phyloP scores from a whole-genome alignment of 2,329 filamentous ascomycete species.

The Mycosphaerelloides madeirae region DNA sequence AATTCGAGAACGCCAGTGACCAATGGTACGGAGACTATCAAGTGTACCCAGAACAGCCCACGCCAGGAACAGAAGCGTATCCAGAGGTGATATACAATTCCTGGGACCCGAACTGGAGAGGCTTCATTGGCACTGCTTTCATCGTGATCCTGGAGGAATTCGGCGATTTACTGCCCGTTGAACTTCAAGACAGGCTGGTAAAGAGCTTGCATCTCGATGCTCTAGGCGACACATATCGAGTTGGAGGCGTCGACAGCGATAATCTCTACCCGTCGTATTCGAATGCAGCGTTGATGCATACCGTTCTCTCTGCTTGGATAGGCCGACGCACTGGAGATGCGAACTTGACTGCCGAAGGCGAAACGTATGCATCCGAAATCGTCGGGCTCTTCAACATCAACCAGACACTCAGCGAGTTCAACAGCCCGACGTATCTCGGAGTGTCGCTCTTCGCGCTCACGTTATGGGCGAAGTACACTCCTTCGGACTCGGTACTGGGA shows the following conservation, averaged over 20 bases:
- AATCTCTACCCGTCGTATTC: conserved; percentile 61
- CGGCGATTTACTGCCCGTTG: conserved; percentile 41
- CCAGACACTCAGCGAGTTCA: conserved; percentile 59
- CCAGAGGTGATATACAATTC: conserved; percentile 49
- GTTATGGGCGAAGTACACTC: conserved; percentile 57
- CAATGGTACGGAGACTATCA: conserved; percentile 58
- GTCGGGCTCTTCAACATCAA: conserved; percentile 53
- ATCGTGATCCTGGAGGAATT: conserved; percentile 59
- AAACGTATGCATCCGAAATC: conserved; percentile 53
- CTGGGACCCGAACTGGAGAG: conserved; percentile 61
- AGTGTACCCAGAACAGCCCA: conserved; percentile 53
- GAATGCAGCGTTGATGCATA: conserved; percentile 60
- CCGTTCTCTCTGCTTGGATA: conserved; percentile 56
- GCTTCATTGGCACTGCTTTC: conserved; percentile 57
- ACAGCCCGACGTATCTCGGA: conserved; percentile 59
- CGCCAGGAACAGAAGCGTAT: conserved; percentile 51
- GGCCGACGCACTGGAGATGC: conserved; percentile 50
- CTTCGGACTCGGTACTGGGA: conserved; percentile 50
- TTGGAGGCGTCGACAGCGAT: conserved; percentile 56
- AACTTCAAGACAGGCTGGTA: conserved; percentile 44
- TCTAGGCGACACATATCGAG: conserved; percentile 57
- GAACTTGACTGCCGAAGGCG: conserved; percentile 57
- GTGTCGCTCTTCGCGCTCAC: conserved; percentile 57
- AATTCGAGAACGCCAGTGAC: conserved; percentile 49
- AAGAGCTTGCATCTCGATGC: conserved; percentile 53